Evolutionary conservation across 257 asterid species (phyloP).

Genomic region (Marsdenia floribunda): DNA sequence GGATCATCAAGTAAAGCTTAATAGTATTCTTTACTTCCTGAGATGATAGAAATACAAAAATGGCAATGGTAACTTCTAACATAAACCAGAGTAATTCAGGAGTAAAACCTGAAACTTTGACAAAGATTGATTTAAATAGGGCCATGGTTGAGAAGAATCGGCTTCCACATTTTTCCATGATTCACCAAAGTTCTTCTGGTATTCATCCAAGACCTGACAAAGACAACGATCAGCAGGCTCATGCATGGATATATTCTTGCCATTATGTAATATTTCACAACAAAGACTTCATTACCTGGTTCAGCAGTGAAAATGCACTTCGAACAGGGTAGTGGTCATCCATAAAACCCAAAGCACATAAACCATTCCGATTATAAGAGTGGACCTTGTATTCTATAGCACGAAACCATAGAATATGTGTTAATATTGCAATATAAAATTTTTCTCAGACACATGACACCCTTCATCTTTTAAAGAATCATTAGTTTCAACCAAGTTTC

Average conservation of each 20-base stretch:
- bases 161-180: slow-evolving; percentile 68
- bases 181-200: slow-evolving; percentile 77
- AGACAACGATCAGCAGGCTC: neutral
- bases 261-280: neutral
- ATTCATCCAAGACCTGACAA: slow-evolving; percentile 77
- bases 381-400: slow-evolving; percentile 78
- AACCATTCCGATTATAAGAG: slow-evolving; percentile 72
- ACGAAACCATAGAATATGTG: neutral
- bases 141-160: slow-evolving; percentile 67
- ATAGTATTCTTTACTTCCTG: neutral
- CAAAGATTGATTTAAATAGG: slow-evolving; percentile 65
- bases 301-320: slow-evolving; percentile 85
- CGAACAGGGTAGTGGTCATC: slow-evolving; percentile 92
- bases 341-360: slow-evolving; percentile 83
- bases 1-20: neutral
- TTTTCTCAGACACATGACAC: neutral
- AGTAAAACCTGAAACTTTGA: slow-evolving; percentile 41
- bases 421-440: slow-evolving; percentile 7
- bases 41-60: neutral
- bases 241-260: neutral
- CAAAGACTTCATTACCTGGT: slow-evolving; percentile 46
- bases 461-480: neutral
- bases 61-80: neutral
- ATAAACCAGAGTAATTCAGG: slow-evolving; percentile 4
- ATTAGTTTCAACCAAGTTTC: neutral